These are phyloP conservation scores for Pestalotiopsis sp. DNA, from an alignment of 2,329 filamentous ascomycete genomes.

Conservation along the genomic window DNA sequence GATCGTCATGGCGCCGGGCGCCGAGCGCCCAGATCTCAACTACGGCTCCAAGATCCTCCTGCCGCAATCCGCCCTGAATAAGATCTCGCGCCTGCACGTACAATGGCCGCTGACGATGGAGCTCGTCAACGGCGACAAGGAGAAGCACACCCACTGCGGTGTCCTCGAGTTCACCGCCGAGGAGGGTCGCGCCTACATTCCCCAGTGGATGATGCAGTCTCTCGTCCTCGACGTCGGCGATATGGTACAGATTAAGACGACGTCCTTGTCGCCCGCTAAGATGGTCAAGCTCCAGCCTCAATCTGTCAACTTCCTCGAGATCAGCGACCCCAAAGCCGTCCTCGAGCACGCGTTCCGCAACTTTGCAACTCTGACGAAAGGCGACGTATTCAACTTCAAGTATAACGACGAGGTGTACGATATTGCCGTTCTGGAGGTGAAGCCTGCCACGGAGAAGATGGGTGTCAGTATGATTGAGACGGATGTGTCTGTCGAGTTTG, in stretches of 20 bases:
- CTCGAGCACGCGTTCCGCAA: constrained; percentile 95
- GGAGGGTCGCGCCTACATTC: constrained; percentile 90
- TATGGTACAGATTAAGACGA: constrained; percentile 92
- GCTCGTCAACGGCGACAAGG: constrained; percentile 83
- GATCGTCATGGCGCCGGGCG: constrained; percentile 88
- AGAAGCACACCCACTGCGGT: constrained; percentile 84
- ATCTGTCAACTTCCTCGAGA: constrained; percentile 90
- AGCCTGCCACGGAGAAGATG: constrained; percentile 80
- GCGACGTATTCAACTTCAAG: constrained; percentile 92
- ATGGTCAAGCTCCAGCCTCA: constrained; percentile 98
- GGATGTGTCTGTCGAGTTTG: constrained; percentile 95
- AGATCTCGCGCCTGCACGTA: constrained; percentile 92
- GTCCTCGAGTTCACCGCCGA: constrained; percentile 97
- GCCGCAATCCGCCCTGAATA: constrained; percentile 94
- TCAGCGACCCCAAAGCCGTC: constrained; percentile 95
- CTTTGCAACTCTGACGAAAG: constrained; percentile 90
- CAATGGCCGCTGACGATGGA: constrained; percentile 98
- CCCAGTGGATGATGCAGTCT: constrained; percentile 97
- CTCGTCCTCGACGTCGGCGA: constrained; percentile 89
- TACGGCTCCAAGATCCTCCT: constrained; percentile 98
- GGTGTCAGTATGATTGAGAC: constrained; percentile 95
- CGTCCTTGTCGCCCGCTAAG: constrained; percentile 84
- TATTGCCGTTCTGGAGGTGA: constrained; percentile 90
- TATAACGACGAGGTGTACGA: constrained; percentile 96
- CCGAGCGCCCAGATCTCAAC: constrained; percentile 87